Evolutionary conservation across 257 asterid genomes (phyloP).

Genomic region (Solanum bulbocastanum): DNA sequence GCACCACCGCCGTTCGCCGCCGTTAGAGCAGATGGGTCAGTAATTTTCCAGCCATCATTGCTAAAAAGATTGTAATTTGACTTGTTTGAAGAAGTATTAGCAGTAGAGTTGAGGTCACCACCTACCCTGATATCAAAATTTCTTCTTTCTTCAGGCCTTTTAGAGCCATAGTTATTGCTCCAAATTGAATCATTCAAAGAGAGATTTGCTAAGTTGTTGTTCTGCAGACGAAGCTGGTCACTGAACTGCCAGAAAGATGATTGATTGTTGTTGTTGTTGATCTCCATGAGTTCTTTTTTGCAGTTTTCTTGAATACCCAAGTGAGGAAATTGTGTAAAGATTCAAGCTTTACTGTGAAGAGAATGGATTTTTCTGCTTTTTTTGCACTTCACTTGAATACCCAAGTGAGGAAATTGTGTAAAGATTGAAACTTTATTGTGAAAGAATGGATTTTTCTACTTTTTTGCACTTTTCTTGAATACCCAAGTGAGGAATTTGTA

Average conservation of each 20-base stretch:
- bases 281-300: not conserved
- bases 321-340: not conserved
- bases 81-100: conserved; percentile 3
- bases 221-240: conserved; percentile 77
- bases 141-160: conserved; percentile 60
- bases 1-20: conserved; percentile 14
- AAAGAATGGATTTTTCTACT: not conserved
- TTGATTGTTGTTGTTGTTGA: conserved; percentile 43
- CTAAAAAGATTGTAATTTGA: conserved; percentile 26
- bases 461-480: not conserved
- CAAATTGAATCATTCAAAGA: conserved; percentile 89
- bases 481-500: not conserved
- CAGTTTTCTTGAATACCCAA: not conserved
- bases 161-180: conserved; percentile 55
- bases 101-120: conserved; percentile 20
- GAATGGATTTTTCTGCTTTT: not conserved
- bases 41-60: conserved; percentile 44
- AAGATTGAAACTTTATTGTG: not conserved
- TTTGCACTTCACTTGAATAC: not conserved
- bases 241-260: conserved; percentile 93
- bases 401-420: not conserved
- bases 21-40: conserved; percentile 6
- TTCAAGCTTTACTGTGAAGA: not conserved
- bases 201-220: conserved; percentile 43
- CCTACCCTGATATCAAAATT: conserved; percentile 72